These are phyloP conservation scores for Tolypocladium paradoxum DNA, from an alignment of 2,329 filamentous ascomycete species.

Conservation along the genomic window DNA sequence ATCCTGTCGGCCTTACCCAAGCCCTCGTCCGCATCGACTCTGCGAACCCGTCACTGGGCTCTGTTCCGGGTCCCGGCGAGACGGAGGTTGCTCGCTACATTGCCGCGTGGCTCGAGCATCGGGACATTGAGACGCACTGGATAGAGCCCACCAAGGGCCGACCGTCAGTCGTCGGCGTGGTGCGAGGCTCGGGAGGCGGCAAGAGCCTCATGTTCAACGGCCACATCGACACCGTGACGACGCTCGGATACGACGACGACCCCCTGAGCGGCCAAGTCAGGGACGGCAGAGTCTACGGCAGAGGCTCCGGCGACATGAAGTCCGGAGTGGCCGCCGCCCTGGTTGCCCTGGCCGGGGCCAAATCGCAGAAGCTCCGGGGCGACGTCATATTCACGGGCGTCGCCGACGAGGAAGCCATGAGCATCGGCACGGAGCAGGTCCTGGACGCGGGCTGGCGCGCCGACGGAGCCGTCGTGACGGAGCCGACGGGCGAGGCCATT, in stretches of 20 bases:
- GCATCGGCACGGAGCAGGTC: slow-evolving; percentile 39
- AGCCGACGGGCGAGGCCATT: slow-evolving; percentile 33
- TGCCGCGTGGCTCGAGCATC: slow-evolving; percentile 37
- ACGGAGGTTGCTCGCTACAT: slow-evolving; percentile 34
- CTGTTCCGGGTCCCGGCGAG: slow-evolving; percentile 32
- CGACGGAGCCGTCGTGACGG: slow-evolving; percentile 38
- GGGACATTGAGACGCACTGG: slow-evolving; percentile 38
- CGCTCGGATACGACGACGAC: slow-evolving; percentile 33
- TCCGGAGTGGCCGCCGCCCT: slow-evolving; percentile 36
- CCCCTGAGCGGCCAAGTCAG: slow-evolving; percentile 30
- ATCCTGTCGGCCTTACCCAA: slow-evolving; percentile 31
- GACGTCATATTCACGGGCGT: slow-evolving; percentile 43
- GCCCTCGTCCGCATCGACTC: slow-evolving; percentile 37
- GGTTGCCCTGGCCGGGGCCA: slow-evolving; percentile 26
- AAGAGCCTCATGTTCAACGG: slow-evolving; percentile 42
- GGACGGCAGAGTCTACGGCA: slow-evolving; percentile 30
- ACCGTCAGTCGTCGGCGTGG: slow-evolving; percentile 38
- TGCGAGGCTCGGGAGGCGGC: slow-evolving; percentile 33
- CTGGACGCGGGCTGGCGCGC: slow-evolving; percentile 40
- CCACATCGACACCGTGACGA: slow-evolving; percentile 41
- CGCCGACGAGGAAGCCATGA: slow-evolving; percentile 40
- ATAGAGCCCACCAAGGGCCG: slow-evolving; percentile 34
- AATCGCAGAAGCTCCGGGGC: slow-evolving; percentile 27
- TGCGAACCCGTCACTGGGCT: slow-evolving; percentile 31
- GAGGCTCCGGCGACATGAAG: slow-evolving; percentile 42